phyloP scores from a whole-genome alignment of 495 filamentous ascomycete genomes.

The Hamigera avellanea region DNA sequence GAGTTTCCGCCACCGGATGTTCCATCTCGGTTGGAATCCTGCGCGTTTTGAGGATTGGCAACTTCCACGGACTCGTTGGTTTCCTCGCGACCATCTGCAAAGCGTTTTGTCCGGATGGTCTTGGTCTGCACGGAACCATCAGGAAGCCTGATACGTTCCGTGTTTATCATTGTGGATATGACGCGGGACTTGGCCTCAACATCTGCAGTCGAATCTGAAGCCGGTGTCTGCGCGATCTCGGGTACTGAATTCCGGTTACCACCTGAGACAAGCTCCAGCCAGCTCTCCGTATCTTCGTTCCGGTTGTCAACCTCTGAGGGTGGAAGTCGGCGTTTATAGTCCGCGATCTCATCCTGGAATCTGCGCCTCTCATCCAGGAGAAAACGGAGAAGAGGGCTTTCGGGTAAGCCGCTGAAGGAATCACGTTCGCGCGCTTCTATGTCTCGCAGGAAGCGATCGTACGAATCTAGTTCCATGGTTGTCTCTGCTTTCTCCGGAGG shows the following conservation, averaged over 20 bases:
- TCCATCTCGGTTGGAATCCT: background rate
- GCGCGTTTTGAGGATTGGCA: constrained; percentile 5
- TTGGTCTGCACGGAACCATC: constrained; percentile 53
- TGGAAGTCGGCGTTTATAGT: background rate
- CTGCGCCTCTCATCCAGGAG: constrained; percentile 20
- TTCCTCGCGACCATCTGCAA: constrained; percentile 52
- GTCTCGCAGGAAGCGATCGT: constrained; percentile 33
- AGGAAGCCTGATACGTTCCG: constrained; percentile 37
- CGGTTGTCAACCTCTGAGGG: constrained; percentile 6
- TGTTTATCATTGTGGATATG: constrained; percentile 46
- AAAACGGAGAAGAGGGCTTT: constrained; percentile 25
- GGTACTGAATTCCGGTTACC: constrained; percentile 20
- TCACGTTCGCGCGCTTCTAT: constrained; percentile 24
- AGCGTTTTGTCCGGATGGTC: constrained; percentile 47
- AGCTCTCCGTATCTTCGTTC: constrained; percentile 15
- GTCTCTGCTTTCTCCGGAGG: constrained; percentile 6
- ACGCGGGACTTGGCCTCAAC: constrained; percentile 18
- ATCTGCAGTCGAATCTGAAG: constrained; percentile 1
- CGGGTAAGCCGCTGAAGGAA: constrained; percentile 10
- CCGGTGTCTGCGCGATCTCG: constrained; percentile 7
- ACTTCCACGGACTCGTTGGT: constrained; percentile 34
- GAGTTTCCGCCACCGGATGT: constrained; percentile 4
- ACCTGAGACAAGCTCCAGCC: constrained; percentile 22
- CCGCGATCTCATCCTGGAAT: constrained; percentile 7
- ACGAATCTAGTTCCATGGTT: constrained; percentile 32